Percentiles rank a stretch among this genome's conserved stretches.
These are phyloP conservation scores for Eimeria falciformis DNA, from an alignment of 169 alveolate species.

Conservation along the genomic window DNA sequence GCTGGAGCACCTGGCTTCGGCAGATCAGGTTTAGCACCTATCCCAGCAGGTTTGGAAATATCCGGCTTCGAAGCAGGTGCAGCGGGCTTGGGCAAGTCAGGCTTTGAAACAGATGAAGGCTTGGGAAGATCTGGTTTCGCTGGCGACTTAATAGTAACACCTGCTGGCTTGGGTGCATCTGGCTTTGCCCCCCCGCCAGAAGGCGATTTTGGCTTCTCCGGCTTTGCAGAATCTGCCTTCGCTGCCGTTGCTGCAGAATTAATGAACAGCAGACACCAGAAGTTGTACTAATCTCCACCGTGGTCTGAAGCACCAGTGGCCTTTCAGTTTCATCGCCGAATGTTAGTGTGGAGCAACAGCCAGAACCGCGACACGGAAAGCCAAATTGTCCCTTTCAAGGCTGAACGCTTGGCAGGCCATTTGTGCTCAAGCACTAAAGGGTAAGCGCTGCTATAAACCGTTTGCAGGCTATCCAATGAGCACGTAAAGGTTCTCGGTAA, in stretches of 20 bases:
- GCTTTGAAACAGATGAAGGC: not conserved
- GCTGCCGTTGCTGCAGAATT: not conserved
- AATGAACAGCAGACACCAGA: no score
- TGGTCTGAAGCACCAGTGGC: no score
- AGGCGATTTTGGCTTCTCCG: not conserved
- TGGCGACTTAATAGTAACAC: not conserved
- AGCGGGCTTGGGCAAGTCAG: not conserved
- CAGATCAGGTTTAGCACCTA: not conserved
- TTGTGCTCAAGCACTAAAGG: no score
- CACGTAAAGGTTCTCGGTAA: no score
- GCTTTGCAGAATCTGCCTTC: not conserved
- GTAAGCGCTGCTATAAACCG: no score
- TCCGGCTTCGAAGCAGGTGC: not conserved
- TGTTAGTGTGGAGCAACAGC: not conserved
- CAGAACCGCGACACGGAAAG: no score
- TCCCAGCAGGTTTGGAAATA: not conserved
- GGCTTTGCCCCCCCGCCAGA: slow-evolving; percentile 16
- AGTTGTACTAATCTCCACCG: no score
- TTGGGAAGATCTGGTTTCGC: slow-evolving; percentile 19
- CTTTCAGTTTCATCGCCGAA: not conserved
- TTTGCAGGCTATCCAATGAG: no score
- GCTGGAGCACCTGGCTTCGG: slow-evolving; percentile 18
- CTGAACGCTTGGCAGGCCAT: no score
- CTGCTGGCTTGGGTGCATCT: slow-evolving; percentile 2
- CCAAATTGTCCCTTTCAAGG: no score